Percentiles rank a stretch among this genome's conserved stretches.
Evolutionary conservation across 371 early-diverging fungal species (phyloP).

Genomic region (Mortierella sp.): DNA sequence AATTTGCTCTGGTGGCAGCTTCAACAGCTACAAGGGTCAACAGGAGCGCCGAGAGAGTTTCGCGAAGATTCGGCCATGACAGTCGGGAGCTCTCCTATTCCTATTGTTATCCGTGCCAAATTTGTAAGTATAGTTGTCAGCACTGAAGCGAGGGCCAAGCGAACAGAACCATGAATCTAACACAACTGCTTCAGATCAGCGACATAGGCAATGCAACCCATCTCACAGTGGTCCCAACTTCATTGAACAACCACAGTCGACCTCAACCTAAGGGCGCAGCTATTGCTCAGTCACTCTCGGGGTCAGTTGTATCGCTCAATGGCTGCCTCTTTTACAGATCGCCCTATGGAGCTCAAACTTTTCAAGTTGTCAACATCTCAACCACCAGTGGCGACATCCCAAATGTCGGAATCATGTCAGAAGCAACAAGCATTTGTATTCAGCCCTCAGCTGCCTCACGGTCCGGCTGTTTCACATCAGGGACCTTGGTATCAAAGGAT

Average conservation of each 20-base stretch:
- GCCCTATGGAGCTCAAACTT: constrained; percentile 32
- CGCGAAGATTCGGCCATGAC: constrained; percentile 20
- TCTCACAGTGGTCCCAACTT: not conserved
- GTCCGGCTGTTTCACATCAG: not conserved
- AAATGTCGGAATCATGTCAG: constrained; percentile 37
- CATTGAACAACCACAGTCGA: not conserved
- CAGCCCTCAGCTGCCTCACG: not conserved
- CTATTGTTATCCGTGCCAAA: constrained; percentile 6
- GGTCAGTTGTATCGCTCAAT: constrained; percentile 30
- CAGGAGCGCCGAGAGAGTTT: not conserved
- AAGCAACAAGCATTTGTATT: constrained; percentile 22
- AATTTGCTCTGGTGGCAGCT: constrained; percentile 42
- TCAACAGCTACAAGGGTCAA: not conserved
- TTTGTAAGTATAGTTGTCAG: constrained; percentile 14
- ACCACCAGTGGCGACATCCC: constrained; percentile 20
- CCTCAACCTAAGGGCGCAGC: constrained; percentile 15
- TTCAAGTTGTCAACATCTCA: constrained; percentile 22
- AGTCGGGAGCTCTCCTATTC: constrained; percentile 1
- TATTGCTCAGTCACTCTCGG: constrained; percentile 41
- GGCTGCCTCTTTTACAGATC: constrained; percentile 43
- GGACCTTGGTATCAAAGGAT: constrained; percentile 8
- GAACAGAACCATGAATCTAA: not conserved
- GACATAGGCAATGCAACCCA: constrained; percentile 34
- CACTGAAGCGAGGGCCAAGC: too few species aligned
- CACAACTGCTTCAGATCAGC: constrained; percentile 2